Evolutionary conservation across 768 basidiomycete species (phyloP).

Genomic region (Ramaria sp.): DNA sequence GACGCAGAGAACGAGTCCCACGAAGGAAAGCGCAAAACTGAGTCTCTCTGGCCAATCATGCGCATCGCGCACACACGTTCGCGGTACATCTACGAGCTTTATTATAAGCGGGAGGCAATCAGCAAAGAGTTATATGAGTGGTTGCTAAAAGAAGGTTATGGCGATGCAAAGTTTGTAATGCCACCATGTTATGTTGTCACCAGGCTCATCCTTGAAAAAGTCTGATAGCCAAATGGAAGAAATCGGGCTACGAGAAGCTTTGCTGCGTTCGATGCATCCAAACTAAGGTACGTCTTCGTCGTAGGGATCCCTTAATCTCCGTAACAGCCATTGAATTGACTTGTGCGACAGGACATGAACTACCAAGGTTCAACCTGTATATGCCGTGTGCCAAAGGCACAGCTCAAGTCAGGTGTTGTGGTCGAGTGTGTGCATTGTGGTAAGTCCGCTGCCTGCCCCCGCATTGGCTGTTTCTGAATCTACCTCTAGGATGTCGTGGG

Average conservation of each 20-base stretch:
- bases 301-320: not conserved
- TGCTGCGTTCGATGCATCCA: conserved; percentile 97
- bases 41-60: conserved; percentile 97
- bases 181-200: not conserved
- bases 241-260: conserved; percentile 94
- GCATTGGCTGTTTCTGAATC: conserved; percentile 8
- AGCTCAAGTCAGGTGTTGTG: conserved; percentile 79
- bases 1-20: conserved; percentile 98
- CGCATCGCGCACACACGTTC: conserved; percentile 94
- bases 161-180: conserved; percentile 78
- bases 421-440: conserved; percentile 98
- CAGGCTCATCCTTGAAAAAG: conserved; percentile 31
- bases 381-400: conserved; percentile 92
- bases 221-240: conserved; percentile 99
- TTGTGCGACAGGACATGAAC: conserved; percentile 78
- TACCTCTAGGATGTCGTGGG: conserved; percentile 64
- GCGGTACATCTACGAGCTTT: conserved; percentile 94
- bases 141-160: conserved; percentile 95
- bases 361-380: conserved; percentile 98
- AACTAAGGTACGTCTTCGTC: conserved; percentile 48
- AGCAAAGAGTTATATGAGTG: conserved; percentile 92
- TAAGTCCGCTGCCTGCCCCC: conserved; percentile 30
- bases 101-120: conserved; percentile 97
- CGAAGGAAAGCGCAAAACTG: conserved; percentile 93
- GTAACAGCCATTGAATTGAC: no score